Conservation (phyloP, 1,284 basidiomycete genomes). For the Marasmius fiardii region DNA sequence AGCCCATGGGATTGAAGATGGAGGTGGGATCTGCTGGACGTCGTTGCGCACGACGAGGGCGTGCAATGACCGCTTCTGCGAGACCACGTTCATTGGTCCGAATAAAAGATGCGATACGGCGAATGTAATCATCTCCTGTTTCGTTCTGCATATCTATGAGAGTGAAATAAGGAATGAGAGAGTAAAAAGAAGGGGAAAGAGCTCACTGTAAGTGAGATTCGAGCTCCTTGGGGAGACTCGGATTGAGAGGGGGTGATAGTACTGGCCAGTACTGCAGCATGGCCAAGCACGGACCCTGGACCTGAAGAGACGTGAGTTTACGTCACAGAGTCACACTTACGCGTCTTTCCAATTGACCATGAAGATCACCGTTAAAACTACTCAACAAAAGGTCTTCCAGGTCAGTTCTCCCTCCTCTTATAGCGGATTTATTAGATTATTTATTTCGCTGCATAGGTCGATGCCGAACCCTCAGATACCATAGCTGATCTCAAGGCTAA, state of each 20-base stretch:
- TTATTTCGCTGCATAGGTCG: conserved; percentile 54
- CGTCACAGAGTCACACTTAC: conserved; percentile 7
- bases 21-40: conserved; percentile 34
- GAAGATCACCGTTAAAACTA: conserved; percentile 93
- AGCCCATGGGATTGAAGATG: conserved; percentile 58
- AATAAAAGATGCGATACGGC: conserved; percentile 64
- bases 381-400: conserved; percentile 86
- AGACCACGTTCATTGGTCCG: conserved; percentile 66
- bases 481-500: conserved; percentile 83
- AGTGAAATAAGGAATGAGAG: background rate
- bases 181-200: background rate
- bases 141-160: conserved; percentile 52
- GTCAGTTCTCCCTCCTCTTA: conserved; percentile 30
- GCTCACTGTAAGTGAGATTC: no score
- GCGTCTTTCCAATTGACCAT: conserved; percentile 38
- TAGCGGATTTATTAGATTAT: background rate
- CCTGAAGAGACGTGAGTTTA: no score
- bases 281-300: background rate
- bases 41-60: conserved; percentile 45
- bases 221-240: no score
- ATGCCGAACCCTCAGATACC: conserved; percentile 75
- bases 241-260: no score
- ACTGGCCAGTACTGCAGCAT: no score
- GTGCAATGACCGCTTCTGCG: conserved; percentile 55
- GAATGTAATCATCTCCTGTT: conserved; percentile 71